Conservation (phyloP, 345 rosid genomes). For the Salix koriyanagi region DNA sequence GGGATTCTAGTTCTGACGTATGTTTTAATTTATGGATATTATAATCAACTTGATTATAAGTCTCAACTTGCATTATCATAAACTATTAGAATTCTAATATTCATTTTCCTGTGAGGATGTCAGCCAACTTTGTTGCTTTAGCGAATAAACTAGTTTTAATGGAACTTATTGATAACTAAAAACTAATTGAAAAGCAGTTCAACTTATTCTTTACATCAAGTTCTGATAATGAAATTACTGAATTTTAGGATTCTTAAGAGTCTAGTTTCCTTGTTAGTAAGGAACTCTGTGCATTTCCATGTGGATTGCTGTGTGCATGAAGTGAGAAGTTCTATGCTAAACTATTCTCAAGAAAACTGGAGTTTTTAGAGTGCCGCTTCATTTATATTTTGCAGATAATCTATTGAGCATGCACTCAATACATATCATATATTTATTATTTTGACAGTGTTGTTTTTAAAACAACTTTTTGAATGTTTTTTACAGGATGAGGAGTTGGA, state of each 20-base stretch:
- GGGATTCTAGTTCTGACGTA: conserved; percentile 94
- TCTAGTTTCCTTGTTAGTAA: background rate
- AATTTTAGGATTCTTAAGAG: background rate
- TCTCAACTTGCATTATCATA: background rate
- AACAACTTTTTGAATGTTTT: background rate
- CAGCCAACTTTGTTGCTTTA: background rate
- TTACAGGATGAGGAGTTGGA: conserved; percentile 90
- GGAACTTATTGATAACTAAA: background rate
- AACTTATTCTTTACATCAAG: background rate
- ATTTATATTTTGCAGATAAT: background rate
- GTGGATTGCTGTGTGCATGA: background rate
- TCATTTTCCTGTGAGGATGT: background rate
- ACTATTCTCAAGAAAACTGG: background rate
- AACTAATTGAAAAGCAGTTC: background rate
- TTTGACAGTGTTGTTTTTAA: background rate
- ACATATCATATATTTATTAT: background rate
- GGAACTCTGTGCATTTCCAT: background rate
- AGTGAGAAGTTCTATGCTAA: background rate
- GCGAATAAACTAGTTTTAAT: background rate
- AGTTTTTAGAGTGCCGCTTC: background rate
- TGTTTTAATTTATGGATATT: background rate
- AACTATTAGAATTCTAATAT: background rate
- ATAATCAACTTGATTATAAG: background rate
- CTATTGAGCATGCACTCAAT: background rate
- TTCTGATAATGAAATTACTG: background rate